Evolutionary conservation across 768 basidiomycete species (phyloP).

Genomic region (Dacryopinax primogenitus): DNA sequence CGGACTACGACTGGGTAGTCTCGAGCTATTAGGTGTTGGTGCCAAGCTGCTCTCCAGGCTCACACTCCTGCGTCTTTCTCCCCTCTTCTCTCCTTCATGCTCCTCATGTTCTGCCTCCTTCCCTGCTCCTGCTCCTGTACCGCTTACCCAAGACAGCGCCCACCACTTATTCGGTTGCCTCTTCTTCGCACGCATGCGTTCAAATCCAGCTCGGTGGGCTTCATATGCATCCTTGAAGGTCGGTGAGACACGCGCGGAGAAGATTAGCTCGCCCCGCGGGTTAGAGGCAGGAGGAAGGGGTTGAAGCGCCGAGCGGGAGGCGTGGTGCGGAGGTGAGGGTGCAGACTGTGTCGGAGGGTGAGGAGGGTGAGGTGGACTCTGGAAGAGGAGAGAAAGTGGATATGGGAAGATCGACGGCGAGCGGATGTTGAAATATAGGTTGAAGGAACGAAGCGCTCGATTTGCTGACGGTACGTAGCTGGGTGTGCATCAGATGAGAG

Average conservation of each 20-base stretch:
- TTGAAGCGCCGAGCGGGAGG: constrained; percentile 39
- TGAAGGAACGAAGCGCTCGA: constrained; percentile 76
- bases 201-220: constrained; percentile 77
- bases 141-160: background rate
- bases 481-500: background rate
- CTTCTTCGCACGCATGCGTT: constrained; percentile 57
- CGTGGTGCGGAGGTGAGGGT: constrained; percentile 27
- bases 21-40: background rate
- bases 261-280: constrained; percentile 92
- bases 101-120: background rate
- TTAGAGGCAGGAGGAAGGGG: constrained; percentile 83
- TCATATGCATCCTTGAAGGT: constrained; percentile 84
- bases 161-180: constrained; percentile 27
- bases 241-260: constrained; percentile 75
- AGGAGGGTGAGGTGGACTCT: constrained; percentile 43
- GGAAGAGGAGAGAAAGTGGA: constrained; percentile 36
- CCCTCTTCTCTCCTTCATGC: background rate
- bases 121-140: background rate
- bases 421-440: constrained; percentile 94
- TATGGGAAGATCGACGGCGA: constrained; percentile 43
- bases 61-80: background rate
- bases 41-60: background rate
- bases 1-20: background rate
- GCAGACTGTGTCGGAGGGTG: constrained; percentile 12
- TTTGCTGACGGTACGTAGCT: constrained; percentile 98